Base-by-base conservation (phyloP, 305 asterid species). In the Solanum hybrid region DNA sequence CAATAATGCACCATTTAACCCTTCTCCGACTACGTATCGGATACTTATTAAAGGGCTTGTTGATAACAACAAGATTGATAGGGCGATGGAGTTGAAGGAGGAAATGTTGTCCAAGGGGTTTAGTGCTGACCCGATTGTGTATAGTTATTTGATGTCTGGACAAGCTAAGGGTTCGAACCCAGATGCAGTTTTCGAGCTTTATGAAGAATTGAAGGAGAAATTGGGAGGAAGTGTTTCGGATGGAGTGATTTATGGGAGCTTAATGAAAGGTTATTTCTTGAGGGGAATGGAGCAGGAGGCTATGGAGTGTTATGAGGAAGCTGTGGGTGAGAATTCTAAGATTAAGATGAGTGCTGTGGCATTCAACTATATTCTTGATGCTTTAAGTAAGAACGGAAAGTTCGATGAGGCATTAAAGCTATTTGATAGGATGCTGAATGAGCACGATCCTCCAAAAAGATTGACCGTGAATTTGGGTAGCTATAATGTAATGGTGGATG, bases 241-340 rank as follows among this genome's bases (percentile, higher is more conserved):
- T 90, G 98, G 98, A 69, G 94, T 94, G 79, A 89, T 95, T 72
- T 94, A 93, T 64, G 99, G 99, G 88, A 94, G 94, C 90, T 93
- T 97, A 91, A 95, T 97, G 96, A 95, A 96, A 92, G 99, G 98
- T 1, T 95, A 95, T 91, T 96, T 96, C 88, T 94, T 97, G 94
- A 96, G 94, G 91, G 97, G 94, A 80, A 95, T 95, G 98, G 99
- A 95, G 91, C 88, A 93, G 7, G 99, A 94, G 91, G 98, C 98
- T 0, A 94, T 96, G 98, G 96, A 96, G 87, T 90, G 96, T 92
- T 97, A 91, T 84, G 90, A 84, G 79, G 95, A 90, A 88, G 97
- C 94, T 88, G 89, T 94, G 10, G 93, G 93, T 15, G 93, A 93
- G 90, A 94, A 92, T 84, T 95, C 97, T 1, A 90, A 77, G 3